These are phyloP conservation scores for Penicillium samsonianum DNA, from an alignment of 495 filamentous ascomycete species.

Conservation along the genomic window DNA sequence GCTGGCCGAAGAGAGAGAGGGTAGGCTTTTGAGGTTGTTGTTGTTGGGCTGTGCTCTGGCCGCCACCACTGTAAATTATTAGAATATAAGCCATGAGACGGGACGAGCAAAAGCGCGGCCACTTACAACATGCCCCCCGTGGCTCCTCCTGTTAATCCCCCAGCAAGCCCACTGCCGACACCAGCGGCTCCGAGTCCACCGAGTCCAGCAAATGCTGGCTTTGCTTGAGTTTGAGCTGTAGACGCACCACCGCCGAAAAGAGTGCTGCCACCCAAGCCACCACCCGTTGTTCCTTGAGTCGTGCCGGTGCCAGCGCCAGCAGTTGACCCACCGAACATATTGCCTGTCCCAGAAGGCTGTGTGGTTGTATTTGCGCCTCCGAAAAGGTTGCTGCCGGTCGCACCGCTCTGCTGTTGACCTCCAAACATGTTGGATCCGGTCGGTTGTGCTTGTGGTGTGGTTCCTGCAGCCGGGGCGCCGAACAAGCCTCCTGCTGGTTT, in stretches of 20 bases:
- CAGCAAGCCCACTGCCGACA: slow-evolving; percentile 51
- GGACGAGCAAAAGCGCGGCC: slow-evolving; percentile 13
- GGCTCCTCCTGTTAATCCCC: not conserved
- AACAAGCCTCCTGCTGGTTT: slow-evolving; percentile 53
- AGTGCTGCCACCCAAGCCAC: slow-evolving; percentile 36
- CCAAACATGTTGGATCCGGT: slow-evolving; percentile 49
- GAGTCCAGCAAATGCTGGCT: slow-evolving; percentile 38
- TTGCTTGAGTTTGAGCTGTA: slow-evolving; percentile 41
- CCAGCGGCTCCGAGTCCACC: slow-evolving; percentile 31
- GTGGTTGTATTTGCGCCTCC: slow-evolving; percentile 45
- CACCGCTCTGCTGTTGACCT: slow-evolving; percentile 30
- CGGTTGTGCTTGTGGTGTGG: slow-evolving; percentile 34
- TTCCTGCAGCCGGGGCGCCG: slow-evolving; percentile 35
- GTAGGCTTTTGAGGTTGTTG: slow-evolving; percentile 44
- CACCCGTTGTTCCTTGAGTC: slow-evolving; percentile 27
- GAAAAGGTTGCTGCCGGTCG: slow-evolving; percentile 51
- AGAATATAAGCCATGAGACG: slow-evolving; percentile 11
- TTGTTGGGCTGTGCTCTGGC: slow-evolving; percentile 35
- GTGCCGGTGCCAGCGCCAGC: slow-evolving; percentile 39
- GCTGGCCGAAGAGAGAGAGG: slow-evolving; percentile 42
- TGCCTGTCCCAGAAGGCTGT: slow-evolving; percentile 44
- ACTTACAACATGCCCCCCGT: slow-evolving; percentile 5
- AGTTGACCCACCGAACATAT: slow-evolving; percentile 47
- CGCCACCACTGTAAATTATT: slow-evolving; percentile 26
- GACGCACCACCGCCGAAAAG: slow-evolving; percentile 47